Evolutionary conservation across 768 basidiomycete species (phyloP).

Genomic region (Termitomyces sp.): DNA sequence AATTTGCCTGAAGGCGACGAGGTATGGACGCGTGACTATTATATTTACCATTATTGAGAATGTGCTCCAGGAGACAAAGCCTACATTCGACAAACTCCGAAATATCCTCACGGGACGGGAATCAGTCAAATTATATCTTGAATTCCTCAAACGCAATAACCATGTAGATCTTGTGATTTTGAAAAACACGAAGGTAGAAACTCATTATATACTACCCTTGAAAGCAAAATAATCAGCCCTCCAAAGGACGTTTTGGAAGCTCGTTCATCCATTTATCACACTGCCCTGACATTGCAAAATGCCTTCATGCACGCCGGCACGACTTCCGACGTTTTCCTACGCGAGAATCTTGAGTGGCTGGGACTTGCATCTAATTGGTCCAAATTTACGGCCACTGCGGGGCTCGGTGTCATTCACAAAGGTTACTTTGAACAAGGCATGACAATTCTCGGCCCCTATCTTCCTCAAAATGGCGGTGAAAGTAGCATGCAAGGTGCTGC

Average conservation of each 20-base stretch:
- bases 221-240: not conserved
- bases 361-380: slow-evolving; percentile 96
- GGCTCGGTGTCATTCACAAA: slow-evolving; percentile 95
- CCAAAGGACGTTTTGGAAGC: slow-evolving; percentile 82
- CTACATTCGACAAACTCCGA: slow-evolving; percentile 69
- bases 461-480: slow-evolving; percentile 74
- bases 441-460: slow-evolving; percentile 89
- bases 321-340: slow-evolving; percentile 87
- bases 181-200: slow-evolving; percentile 82
- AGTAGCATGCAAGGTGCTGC: slow-evolving; percentile 73
- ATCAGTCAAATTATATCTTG: slow-evolving; percentile 88
- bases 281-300: slow-evolving; percentile 92
- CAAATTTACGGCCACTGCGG: slow-evolving; percentile 96
- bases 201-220: not conserved
- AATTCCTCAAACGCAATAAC: slow-evolving; percentile 94
- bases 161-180: slow-evolving; percentile 88
- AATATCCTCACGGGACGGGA: slow-evolving; percentile 87
- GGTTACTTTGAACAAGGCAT: slow-evolving; percentile 93
- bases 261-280: slow-evolving; percentile 96
- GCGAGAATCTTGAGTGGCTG: slow-evolving; percentile 97
- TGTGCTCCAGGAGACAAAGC: slow-evolving; percentile 45
- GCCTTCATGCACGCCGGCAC: slow-evolving; percentile 99
- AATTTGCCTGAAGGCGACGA: slow-evolving; percentile 64
- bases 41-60: not conserved
- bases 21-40: slow-evolving; percentile 30